A percentile compares a stretch with the other conserved stretches of the same genome.
Evolutionary conservation across 2,329 filamentous ascomycete genomes (phyloP).

Genomic region (Trichophyton simii): DNA sequence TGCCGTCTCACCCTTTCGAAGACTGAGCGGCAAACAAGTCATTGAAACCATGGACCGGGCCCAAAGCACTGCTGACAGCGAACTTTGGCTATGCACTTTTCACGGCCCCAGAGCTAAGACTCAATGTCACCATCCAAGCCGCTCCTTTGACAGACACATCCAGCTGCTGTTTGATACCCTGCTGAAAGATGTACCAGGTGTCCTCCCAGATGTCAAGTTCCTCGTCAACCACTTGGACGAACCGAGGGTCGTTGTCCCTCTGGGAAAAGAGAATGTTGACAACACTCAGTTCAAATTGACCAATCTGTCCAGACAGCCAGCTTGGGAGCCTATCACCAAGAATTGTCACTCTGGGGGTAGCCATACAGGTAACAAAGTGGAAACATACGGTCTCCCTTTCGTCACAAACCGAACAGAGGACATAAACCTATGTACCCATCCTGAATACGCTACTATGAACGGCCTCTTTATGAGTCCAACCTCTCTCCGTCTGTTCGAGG

Average conservation of each 20-base stretch:
- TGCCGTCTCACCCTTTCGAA: slow-evolving; percentile 8
- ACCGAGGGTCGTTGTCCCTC: slow-evolving; percentile 6
- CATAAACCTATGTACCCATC: slow-evolving; percentile 6
- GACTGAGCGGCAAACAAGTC: slow-evolving; percentile 6
- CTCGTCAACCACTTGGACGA: slow-evolving; percentile 11
- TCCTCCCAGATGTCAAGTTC: slow-evolving; percentile 8
- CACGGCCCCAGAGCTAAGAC: background rate
- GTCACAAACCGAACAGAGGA: slow-evolving; percentile 3
- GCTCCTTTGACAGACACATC: slow-evolving; percentile 7
- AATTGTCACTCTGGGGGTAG: background rate
- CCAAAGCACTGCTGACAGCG: background rate
- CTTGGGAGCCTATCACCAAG: slow-evolving; percentile 2
- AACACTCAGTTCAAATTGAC: slow-evolving; percentile 2
- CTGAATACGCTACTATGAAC: slow-evolving; percentile 6
- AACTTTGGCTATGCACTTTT: slow-evolving; percentile 8
- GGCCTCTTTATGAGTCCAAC: slow-evolving; percentile 6
- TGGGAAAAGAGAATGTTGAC: too few relatives aligned
- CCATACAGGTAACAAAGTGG: background rate
- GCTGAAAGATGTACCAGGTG: background rate
- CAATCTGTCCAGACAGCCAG: slow-evolving; percentile 4
- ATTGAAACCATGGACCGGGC: background rate
- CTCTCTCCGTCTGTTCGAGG: slow-evolving; percentile 14
- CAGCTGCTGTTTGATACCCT: slow-evolving; percentile 5
- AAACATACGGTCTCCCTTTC: slow-evolving; percentile 6
- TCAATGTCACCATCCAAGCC: slow-evolving; percentile 4